Conservation (phyloP, 2,329 filamentous ascomycete species). For the Myriosclerotinia scirpicola region DNA sequence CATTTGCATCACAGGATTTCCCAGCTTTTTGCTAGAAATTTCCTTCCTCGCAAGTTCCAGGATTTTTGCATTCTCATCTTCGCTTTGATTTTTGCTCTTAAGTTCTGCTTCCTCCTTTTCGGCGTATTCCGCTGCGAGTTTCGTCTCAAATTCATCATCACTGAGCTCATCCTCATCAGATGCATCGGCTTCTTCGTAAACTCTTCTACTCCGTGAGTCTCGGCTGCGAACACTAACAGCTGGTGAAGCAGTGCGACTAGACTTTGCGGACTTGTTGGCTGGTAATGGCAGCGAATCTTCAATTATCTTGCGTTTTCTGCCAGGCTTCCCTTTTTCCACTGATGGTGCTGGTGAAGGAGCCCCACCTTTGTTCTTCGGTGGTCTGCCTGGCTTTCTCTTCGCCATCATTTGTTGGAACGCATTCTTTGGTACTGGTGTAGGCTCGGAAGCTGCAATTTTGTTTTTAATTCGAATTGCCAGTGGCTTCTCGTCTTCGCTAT, state of each 20-base stretch:
- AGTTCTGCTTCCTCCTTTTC: conserved; percentile 54
- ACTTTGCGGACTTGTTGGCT: conserved; percentile 70
- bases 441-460: conserved; percentile 30
- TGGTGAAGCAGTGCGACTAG: conserved; percentile 74
- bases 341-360: not conserved
- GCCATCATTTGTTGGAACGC: conserved; percentile 49
- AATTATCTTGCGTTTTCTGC: conserved; percentile 57
- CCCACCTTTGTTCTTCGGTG: conserved; percentile 7
- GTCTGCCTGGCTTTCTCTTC: conserved; percentile 16
- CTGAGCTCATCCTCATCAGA: conserved; percentile 66
- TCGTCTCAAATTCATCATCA: conserved; percentile 81
- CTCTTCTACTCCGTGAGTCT: conserved; percentile 45
- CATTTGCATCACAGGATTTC: conserved; percentile 89
- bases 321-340: conserved; percentile 39
- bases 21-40: conserved; percentile 86
- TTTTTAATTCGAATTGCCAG: conserved; percentile 29
- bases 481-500: conserved; percentile 38
- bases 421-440: conserved; percentile 41
- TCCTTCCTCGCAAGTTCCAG: conserved; percentile 80
- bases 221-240: conserved; percentile 45
- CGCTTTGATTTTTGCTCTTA: conserved; percentile 42
- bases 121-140: conserved; percentile 63
- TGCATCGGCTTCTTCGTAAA: conserved; percentile 56
- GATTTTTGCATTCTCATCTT: conserved; percentile 66
- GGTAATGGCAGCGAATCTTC: conserved; percentile 42